Base-by-base conservation (phyloP, 768 basidiomycete genomes). In the Hypsizygus marmoreus region DNA sequence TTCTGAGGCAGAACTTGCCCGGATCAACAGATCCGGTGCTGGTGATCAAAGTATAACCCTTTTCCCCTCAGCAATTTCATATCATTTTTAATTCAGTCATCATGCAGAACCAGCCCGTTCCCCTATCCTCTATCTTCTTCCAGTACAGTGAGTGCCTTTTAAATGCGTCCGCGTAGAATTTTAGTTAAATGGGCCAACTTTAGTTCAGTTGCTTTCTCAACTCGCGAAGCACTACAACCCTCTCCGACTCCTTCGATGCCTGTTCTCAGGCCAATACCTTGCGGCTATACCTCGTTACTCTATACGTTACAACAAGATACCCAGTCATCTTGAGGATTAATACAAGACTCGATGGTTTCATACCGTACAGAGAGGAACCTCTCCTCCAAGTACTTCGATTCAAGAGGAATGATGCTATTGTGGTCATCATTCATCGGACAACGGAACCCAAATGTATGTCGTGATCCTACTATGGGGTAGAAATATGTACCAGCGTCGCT, bases 141-240 rank as follows among this genome's bases (percentile, higher is more conserved):
- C 80, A 83, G 61, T 85, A 85, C 59, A 73, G 83, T 79, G 40
- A 44, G 75, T 65, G 14, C 10, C 4, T 40, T 26, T 6, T 19
- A 28, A 29, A 12, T 45, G 47, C 12, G 50, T 26, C 28, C 29
- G 14, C 2, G 42, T 34, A 45, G 30, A 4, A 38, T 25, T 13
- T 34, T 4, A 20, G 22, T 28, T 34, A 25, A 19, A 28, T 41
- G 24, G 23, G 24, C 35, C 20, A 8, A 20, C 12, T 45, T 4
- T 53, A 84, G 82, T 70, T 30, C 71, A 68, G 26, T 65, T 84
- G 6, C 77, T 77, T 69, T 65, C 65, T 7, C 69, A 70, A 26
- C 71, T 84, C 4, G 72, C 74, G 22, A 67, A 56, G 24, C 79
- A 82, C 55, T 84, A 84, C 57, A 80, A 80, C 53, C 82, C 82